Conservation (phyloP, 805 yeast genomes). For the Huiozyma sinensis region DNA sequence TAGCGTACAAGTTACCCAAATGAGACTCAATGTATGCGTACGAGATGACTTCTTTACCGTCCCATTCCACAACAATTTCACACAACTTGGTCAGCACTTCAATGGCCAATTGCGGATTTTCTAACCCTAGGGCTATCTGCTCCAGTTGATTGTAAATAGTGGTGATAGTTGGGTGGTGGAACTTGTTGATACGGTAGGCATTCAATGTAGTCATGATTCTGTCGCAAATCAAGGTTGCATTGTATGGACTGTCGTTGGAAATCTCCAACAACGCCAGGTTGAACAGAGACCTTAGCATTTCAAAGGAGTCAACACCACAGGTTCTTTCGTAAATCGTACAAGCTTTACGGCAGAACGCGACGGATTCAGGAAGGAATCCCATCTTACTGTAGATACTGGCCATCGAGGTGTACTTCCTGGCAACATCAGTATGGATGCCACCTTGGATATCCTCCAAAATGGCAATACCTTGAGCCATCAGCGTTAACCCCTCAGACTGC, state of each 20-base stretch:
- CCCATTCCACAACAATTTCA: constrained; percentile 37
- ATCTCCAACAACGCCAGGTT: constrained; percentile 69
- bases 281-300: constrained; percentile 57
- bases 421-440: constrained; percentile 65
- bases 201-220: constrained; percentile 41
- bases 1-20: constrained; percentile 49
- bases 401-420: constrained; percentile 52
- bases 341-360: constrained; percentile 55
- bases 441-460: constrained; percentile 82
- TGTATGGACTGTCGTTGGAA: constrained; percentile 43
- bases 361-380: constrained; percentile 47
- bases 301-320: constrained; percentile 70
- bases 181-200: constrained; percentile 35
- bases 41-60: constrained; percentile 50
- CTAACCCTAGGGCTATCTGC: constrained; percentile 51
- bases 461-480: constrained; percentile 58
- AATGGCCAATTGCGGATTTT: constrained; percentile 43
- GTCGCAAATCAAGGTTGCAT: constrained; percentile 51
- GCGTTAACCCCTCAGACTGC: constrained; percentile 47
- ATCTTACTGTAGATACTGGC: constrained; percentile 58
- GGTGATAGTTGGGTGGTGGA: constrained; percentile 63
- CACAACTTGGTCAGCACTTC: constrained; percentile 45
- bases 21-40: constrained; percentile 62
- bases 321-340: constrained; percentile 68
- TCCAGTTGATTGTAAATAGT: constrained; percentile 39